A percentile compares a stretch with the other conserved stretches of the same genome.
These are phyloP conservation scores for Schizopora paradoxa DNA, from an alignment of 1,284 basidiomycete genomes.

Conservation along the genomic window DNA sequence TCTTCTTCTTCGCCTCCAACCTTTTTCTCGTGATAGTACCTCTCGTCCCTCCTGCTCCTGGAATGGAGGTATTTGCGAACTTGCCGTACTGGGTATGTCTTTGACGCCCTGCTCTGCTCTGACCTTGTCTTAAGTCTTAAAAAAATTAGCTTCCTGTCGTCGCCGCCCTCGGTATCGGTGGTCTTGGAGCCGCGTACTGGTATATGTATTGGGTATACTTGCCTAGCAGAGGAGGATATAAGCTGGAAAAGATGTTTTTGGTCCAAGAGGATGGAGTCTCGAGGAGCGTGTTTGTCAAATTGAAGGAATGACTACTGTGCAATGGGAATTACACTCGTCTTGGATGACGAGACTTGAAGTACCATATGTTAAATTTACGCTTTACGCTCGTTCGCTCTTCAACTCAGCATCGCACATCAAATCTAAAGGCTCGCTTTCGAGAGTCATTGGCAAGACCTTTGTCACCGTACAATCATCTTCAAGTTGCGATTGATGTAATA, in stretches of 20 bases:
- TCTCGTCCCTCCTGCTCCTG: conserved; percentile 49
- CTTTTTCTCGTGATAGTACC: conserved; percentile 56
- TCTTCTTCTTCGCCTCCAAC: conserved; percentile 58
- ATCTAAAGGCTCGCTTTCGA: too few species aligned
- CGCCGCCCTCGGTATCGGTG: conserved; percentile 44
- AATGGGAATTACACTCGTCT: too few species aligned
- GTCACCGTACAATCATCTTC: too few species aligned
- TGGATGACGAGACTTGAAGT: too few species aligned
- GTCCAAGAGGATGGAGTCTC: conserved; percentile 51
- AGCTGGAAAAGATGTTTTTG: conserved; percentile 42
- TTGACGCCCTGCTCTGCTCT: background rate
- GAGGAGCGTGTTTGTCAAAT: conserved; percentile 40
- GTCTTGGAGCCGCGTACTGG: conserved; percentile 56
- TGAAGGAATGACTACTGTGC: too few species aligned
- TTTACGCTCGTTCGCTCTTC: too few species aligned
- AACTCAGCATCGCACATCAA: too few species aligned
- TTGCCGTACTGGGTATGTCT: conserved; percentile 60
- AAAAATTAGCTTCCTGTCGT: conserved; percentile 48
- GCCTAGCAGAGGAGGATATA: conserved; percentile 47
- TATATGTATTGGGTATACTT: conserved; percentile 49
- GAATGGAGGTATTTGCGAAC: conserved; percentile 43
- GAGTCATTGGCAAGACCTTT: too few species aligned
- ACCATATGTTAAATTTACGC: too few species aligned
- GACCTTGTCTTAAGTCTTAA: background rate
- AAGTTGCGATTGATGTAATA: too few species aligned